phyloP scores from a whole-genome alignment of 1,139 yeast species.

The Schwanniomyces etchellsii region DNA sequence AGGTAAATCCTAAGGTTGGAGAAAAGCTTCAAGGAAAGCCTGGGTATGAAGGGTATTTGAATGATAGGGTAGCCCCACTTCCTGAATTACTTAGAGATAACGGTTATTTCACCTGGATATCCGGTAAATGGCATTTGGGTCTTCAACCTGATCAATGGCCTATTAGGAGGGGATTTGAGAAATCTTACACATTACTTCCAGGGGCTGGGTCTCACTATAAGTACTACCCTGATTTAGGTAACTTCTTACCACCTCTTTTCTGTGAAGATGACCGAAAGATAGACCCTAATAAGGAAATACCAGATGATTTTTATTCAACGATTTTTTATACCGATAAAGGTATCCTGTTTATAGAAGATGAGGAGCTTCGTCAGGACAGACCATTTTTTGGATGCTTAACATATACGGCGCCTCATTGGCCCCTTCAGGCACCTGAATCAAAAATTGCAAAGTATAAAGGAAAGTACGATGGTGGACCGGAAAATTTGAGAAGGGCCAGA shows the following conservation, averaged over 20 bases:
- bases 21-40: constrained; percentile 40
- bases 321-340: constrained; percentile 40
- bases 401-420: constrained; percentile 62
- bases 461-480: constrained; percentile 45
- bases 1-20: constrained; percentile 30
- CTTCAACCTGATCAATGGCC: constrained; percentile 47
- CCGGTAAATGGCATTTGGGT: constrained; percentile 61
- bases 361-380: constrained; percentile 24
- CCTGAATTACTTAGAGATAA: constrained; percentile 46
- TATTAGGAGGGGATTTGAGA: constrained; percentile 44
- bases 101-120: constrained; percentile 39
- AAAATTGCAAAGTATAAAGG: constrained; percentile 44
- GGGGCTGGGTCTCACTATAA: constrained; percentile 58
- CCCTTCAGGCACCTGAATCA: constrained; percentile 49
- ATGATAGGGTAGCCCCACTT: constrained; percentile 46
- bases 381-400: constrained; percentile 52
- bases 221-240: constrained; percentile 29
- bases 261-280: constrained; percentile 30
- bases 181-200: constrained; percentile 45
- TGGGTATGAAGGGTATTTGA: constrained; percentile 54
- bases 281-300: constrained; percentile 29
- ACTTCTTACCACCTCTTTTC: constrained; percentile 29
- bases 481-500: constrained; percentile 31
- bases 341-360: constrained; percentile 27
- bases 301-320: constrained; percentile 45